These are phyloP conservation scores for Ambrosiella beaveri DNA, from an alignment of 2,329 filamentous ascomycete species.

Conservation along the genomic window DNA sequence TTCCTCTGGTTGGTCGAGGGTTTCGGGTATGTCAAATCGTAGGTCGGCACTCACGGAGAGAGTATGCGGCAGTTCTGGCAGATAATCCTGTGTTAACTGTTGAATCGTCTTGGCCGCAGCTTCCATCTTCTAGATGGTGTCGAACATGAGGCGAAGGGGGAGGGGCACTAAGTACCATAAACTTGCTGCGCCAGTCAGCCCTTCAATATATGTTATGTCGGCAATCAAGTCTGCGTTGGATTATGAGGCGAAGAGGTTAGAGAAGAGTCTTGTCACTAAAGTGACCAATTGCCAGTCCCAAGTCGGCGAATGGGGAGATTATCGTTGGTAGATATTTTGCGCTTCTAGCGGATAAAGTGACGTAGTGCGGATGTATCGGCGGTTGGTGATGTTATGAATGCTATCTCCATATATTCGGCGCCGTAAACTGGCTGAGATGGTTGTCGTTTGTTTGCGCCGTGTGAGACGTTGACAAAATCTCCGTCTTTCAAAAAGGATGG, in stretches of 20 bases:
- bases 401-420: background rate
- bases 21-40: conserved; percentile 29
- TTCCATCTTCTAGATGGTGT: conserved; percentile 29
- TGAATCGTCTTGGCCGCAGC: conserved; percentile 39
- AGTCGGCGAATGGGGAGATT: no score
- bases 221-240: no score
- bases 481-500: background rate
- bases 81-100: conserved; percentile 30
- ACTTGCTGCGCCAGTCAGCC: background rate
- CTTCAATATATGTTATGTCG: background rate
- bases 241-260: no score
- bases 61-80: conserved; percentile 36
- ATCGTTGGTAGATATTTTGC: no score
- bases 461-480: background rate
- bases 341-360: no score
- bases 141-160: background rate
- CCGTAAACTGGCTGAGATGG: background rate
- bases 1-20: conserved; percentile 29
- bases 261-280: no score
- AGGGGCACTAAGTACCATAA: background rate
- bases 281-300: no score
- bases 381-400: background rate
- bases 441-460: background rate
- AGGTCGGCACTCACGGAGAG: conserved; percentile 31
- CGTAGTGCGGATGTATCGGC: background rate